phyloP scores from a whole-genome alignment of 163 green algal species.

The Chlorella variabilis region DNA sequence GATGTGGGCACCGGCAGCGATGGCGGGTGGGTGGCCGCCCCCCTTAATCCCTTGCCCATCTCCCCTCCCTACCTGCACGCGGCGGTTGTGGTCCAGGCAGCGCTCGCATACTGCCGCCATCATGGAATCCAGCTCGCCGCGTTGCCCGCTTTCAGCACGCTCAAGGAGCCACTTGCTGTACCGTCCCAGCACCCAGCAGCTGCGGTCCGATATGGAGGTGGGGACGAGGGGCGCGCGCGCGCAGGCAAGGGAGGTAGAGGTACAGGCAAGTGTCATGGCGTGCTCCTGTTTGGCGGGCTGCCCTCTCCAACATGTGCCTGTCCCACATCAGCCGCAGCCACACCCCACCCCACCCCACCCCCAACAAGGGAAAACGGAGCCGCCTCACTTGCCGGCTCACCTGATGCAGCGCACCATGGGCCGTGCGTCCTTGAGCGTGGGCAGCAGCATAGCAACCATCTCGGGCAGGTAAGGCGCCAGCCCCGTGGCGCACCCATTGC shows the following conservation, averaged over 20 bases:
- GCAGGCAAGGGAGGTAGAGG: constrained; percentile 5
- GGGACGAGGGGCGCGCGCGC: neutral
- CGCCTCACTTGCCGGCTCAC: too few relatives aligned
- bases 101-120: constrained; percentile 72
- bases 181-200: constrained; percentile 91
- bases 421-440: constrained; percentile 68
- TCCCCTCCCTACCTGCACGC: constrained; percentile 44
- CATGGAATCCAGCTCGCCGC: constrained; percentile 57
- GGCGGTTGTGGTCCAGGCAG: constrained; percentile 86
- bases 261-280: neutral
- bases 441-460: constrained; percentile 76
- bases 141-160: constrained; percentile 20
- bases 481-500: constrained; percentile 89
- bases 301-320: too few relatives aligned
- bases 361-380: too few relatives aligned
- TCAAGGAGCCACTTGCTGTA: constrained; percentile 80
- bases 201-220: constrained; percentile 48
- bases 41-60: too few relatives aligned
- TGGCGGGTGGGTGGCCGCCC: too few relatives aligned
- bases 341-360: too few relatives aligned
- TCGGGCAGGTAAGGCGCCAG: constrained; percentile 79
- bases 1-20: too few relatives aligned
- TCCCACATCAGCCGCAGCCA: too few relatives aligned
- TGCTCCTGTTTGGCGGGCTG: too few relatives aligned
- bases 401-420: constrained; percentile 69